phyloP scores from a whole-genome alignment of 2,329 filamentous ascomycete genomes.

The Podosphaera aphanis region DNA sequence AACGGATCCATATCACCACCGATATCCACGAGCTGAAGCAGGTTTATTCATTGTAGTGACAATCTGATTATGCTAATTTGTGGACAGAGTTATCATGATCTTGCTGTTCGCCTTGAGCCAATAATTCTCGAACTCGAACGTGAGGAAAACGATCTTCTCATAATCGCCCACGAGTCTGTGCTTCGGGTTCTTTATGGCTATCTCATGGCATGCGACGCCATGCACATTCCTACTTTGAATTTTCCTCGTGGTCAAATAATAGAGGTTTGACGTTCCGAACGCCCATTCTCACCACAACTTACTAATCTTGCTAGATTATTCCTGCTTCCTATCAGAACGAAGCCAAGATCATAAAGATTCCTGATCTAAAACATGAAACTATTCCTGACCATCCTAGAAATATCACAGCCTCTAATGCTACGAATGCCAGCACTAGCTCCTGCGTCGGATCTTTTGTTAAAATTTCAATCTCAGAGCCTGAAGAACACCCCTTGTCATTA shows the following conservation, averaged over 20 bases:
- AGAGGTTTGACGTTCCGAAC: conserved; percentile 29
- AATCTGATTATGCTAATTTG: conserved; percentile 2
- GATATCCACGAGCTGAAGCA: conserved; percentile 85
- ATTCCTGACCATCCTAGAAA: conserved; percentile 62
- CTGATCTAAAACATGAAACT: conserved; percentile 35
- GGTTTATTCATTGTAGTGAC: conserved; percentile 10
- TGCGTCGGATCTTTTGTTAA: neutral
- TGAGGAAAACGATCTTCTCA: conserved; percentile 90
- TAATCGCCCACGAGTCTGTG: conserved; percentile 96
- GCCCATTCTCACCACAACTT: neutral
- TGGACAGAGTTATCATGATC: conserved; percentile 79
- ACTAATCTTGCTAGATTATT: conserved; percentile 36
- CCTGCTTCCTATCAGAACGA: conserved; percentile 95
- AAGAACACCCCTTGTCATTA: neutral
- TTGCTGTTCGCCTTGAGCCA: conserved; percentile 90
- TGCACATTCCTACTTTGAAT: conserved; percentile 75
- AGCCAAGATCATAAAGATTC: conserved; percentile 73
- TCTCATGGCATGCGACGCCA: conserved; percentile 92
- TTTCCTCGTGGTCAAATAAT: conserved; percentile 96
- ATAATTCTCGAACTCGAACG: conserved; percentile 94
- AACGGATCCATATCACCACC: conserved; percentile 84
- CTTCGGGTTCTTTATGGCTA: conserved; percentile 91
- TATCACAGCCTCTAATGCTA: conserved; percentile 51
- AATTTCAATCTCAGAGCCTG: neutral
- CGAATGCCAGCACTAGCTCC: neutral